These are phyloP conservation scores for Rutidosis leptorrhynchoides DNA, from an alignment of 129 eudicot species.

Conservation along the genomic window DNA sequence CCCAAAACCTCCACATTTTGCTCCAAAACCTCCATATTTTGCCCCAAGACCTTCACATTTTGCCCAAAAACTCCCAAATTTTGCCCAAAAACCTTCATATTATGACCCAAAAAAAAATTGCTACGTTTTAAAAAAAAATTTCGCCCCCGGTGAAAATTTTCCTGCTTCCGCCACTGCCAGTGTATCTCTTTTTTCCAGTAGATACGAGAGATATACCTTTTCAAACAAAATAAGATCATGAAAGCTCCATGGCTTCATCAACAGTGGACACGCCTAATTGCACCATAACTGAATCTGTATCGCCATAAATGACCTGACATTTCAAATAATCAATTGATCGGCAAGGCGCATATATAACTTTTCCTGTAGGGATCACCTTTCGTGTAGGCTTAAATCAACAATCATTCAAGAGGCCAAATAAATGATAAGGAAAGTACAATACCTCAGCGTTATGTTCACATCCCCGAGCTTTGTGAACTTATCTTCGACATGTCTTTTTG, in stretches of 20 bases:
- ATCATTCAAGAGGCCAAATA: constrained; percentile 1
- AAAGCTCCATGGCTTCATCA: constrained; percentile 92
- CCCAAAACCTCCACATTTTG: too few relatives aligned
- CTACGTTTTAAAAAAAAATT: too few relatives aligned
- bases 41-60: too few relatives aligned
- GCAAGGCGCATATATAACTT: constrained; percentile 1
- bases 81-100: too few relatives aligned
- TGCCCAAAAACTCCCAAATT: too few relatives aligned
- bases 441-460: constrained; percentile 96
- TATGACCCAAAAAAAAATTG: too few relatives aligned
- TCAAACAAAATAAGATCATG: constrained; percentile 99
- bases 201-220: constrained; percentile 89
- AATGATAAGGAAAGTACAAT: constrained; percentile 15
- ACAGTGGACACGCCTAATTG: constrained; percentile 83
- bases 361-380: background rate
- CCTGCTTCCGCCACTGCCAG: too few relatives aligned
- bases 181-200: constrained; percentile 95
- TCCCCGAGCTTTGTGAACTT: constrained; percentile 68
- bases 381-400: constrained; percentile 12
- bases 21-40: too few relatives aligned
- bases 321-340: constrained; percentile 25
- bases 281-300: constrained; percentile 99
- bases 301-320: constrained; percentile 90
- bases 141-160: too few relatives aligned
- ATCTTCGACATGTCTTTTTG: constrained; percentile 94